Base-by-base conservation (phyloP, 139 green algal genomes). In the Haematococcus sp. region DNA sequence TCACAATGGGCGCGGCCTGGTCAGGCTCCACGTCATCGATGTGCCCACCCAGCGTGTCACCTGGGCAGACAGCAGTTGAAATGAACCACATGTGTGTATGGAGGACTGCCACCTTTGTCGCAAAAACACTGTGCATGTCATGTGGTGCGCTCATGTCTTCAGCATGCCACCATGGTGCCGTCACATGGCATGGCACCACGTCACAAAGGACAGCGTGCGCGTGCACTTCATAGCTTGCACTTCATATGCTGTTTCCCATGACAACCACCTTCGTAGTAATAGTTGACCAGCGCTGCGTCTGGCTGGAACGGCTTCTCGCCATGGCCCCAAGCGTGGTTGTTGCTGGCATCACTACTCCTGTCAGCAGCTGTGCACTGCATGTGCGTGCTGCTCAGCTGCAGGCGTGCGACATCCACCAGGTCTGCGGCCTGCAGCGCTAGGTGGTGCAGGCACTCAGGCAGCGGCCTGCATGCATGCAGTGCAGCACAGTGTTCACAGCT, bases 201-300 rank as follows among this genome's bases (percentile, higher is more conserved):
- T n/a, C n/a, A n/a, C n/a, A n/a, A n/a, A n/a, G n/a, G n/a, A n/a
- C n/a, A n/a, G n/a, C n/a, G n/a, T n/a, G n/a, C n/a, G n/a, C n/a
- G n/a, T n/a, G n/a, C n/a, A n/a, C n/a, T n/a, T n/a, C n/a, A n/a
- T n/a, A n/a, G n/a, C n/a, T n/a, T n/a, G n/a, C n/a, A n/a, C n/a
- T n/a, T n/a, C n/a, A n/a, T n/a, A n/a, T n/a, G n/a, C n/a, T n/a
- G n/a, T n/a, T n/a, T n/a, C n/a, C n/a, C n/a, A n/a, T n/a, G n/a
- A n/a, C n/a, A n/a, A n/a, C 0, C 27, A 66, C 65, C 88, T 25
- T 82, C 63, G 4, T 81, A 52, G 68, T 97, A 97, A 75, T 88
- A 98, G 69, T 98, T 98, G 22, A 98, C 80, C 3, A 98, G 76
- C 0, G 94, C 93, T 2, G 87, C 93, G 81, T 98, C 86, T 0